Evolutionary conservation across 139 green algal genomes (phyloP).

Genomic region (Coelastrella sp.): DNA sequence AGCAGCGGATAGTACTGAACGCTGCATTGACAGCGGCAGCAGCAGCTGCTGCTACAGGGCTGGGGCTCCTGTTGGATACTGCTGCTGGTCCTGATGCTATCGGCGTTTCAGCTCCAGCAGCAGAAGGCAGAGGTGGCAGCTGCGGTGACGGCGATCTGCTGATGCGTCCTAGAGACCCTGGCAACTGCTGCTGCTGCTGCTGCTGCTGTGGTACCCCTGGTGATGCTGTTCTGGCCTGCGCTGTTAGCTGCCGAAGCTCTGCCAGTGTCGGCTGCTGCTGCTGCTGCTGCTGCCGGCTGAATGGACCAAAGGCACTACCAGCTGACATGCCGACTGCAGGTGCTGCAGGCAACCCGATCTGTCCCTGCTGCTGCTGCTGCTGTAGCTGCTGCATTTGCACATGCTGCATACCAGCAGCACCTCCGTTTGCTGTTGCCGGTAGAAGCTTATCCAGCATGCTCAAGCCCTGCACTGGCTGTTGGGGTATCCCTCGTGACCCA

Average conservation of each 20-base stretch:
- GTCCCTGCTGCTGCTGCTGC: neutral
- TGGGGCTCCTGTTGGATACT: neutral
- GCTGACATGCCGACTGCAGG: neutral
- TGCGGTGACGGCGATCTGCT: conserved; percentile 19
- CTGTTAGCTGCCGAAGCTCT: neutral
- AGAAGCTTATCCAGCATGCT: neutral
- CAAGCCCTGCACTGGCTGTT: neutral
- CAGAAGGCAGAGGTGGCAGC: neutral
- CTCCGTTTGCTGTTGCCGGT: no score
- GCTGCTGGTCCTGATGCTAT: neutral
- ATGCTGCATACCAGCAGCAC: neutral
- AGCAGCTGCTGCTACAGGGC: neutral
- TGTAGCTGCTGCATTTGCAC: neutral
- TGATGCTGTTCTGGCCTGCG: neutral
- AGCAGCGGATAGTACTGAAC: neutral
- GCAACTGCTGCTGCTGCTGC: conserved; percentile 8
- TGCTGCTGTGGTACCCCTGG: neutral
- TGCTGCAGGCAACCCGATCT: neutral
- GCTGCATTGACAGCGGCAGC: neutral
- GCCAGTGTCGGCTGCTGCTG: neutral
- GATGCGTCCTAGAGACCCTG: neutral
- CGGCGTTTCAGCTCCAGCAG: neutral
- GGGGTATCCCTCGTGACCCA: no score
- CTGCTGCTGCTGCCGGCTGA: neutral
- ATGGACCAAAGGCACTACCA: neutral